Percentiles rank a stretch among this genome's conserved stretches.
phyloP scores from a whole-genome alignment of 208 protist species.

The Histomonas meleagridis region DNA sequence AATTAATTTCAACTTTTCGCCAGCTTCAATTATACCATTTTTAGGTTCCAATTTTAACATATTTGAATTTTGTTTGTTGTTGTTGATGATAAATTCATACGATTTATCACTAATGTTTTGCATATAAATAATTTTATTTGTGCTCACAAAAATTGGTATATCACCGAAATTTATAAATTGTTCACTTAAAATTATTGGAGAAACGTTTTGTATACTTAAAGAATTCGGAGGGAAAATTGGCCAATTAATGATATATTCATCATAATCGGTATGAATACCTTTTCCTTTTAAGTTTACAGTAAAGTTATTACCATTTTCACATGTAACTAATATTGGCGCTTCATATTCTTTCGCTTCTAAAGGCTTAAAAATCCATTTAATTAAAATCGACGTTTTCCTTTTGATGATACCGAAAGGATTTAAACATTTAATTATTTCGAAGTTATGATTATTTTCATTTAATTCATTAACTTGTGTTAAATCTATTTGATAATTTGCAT shows the following conservation, averaged over 20 bases:
- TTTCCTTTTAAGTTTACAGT: background rate
- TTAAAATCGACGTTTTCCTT: background rate
- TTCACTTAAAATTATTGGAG: background rate
- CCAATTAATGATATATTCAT: background rate
- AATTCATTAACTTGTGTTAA: background rate
- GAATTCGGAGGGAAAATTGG: background rate
- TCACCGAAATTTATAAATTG: background rate
- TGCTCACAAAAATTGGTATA: background rate
- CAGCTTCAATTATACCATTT: background rate
- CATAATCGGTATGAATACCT: background rate
- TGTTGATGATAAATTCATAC: background rate
- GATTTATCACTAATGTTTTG: background rate
- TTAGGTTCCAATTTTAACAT: background rate
- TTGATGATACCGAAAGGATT: background rate
- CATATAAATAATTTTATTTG: background rate
- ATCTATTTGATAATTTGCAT: background rate
- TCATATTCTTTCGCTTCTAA: constrained; percentile 13
- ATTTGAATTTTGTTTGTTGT: too few species aligned
- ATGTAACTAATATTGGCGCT: background rate
- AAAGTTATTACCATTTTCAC: background rate
- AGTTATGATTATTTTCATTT: constrained; percentile 13
- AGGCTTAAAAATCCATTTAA: background rate
- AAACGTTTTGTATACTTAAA: background rate
- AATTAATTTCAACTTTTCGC: background rate
- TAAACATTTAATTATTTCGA: background rate